Conservation (phyloP, 1,284 basidiomycete species). For the Sphaerobolus stellatus region DNA sequence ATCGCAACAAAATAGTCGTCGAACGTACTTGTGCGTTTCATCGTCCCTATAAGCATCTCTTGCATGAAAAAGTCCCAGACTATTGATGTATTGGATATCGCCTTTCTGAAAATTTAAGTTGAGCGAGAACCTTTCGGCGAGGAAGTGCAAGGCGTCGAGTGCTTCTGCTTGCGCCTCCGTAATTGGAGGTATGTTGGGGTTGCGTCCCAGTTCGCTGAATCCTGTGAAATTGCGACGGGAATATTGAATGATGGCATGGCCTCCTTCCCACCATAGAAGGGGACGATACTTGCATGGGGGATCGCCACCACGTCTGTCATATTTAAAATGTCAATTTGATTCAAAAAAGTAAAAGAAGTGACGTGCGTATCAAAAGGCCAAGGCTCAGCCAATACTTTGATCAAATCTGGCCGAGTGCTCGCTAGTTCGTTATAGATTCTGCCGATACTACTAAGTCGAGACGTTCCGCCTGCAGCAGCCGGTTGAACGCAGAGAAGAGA, state of each 20-base stretch:
- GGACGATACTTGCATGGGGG: slow-evolving; percentile 40
- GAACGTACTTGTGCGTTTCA: slow-evolving; percentile 35
- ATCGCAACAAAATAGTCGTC: neutral
- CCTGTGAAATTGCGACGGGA: slow-evolving; percentile 47
- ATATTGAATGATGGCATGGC: slow-evolving; percentile 45
- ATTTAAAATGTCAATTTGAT: neutral
- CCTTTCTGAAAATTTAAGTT: slow-evolving; percentile 48
- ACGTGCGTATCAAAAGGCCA: slow-evolving; percentile 44
- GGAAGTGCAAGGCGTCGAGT: slow-evolving; percentile 45
- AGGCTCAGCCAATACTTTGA: slow-evolving; percentile 38
- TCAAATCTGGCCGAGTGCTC: slow-evolving; percentile 43
- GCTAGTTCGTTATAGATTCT: slow-evolving; percentile 47
- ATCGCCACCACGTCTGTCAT: slow-evolving; percentile 38
- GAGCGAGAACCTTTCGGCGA: slow-evolving; percentile 44
- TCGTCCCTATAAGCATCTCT: slow-evolving; percentile 45
- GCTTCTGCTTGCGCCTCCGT: slow-evolving; percentile 50
- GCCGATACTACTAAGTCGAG: slow-evolving; percentile 42
- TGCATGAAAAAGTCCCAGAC: slow-evolving; percentile 44
- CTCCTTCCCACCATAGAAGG: slow-evolving; percentile 40
- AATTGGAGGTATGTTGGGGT: slow-evolving; percentile 43
- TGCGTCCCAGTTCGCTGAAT: slow-evolving; percentile 31
- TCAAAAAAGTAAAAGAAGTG: neutral
- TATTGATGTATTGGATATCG: slow-evolving; percentile 52
- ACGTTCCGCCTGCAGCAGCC: slow-evolving; percentile 44
- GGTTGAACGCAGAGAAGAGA: slow-evolving; percentile 41